These are phyloP conservation scores for Solanum clarkiae DNA, from an alignment of 257 asterid genomes.

Conservation along the genomic window DNA sequence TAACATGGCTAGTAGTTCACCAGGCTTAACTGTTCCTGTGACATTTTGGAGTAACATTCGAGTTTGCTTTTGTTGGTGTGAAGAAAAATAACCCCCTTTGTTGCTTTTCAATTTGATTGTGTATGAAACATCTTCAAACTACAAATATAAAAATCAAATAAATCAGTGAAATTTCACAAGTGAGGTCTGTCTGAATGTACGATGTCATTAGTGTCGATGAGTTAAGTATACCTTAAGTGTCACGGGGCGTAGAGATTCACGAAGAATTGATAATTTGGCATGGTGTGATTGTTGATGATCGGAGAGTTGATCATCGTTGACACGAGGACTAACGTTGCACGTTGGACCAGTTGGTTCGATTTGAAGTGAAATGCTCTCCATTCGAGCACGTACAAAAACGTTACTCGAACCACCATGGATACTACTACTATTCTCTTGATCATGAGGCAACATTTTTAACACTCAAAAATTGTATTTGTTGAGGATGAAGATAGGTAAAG, in stretches of 20 bases:
- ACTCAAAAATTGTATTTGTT: background rate
- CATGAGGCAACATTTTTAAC: constrained; percentile 56
- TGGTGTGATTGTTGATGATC: constrained; percentile 6
- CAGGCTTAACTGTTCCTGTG: constrained; percentile 56
- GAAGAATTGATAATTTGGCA: constrained; percentile 28
- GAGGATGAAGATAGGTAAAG: background rate
- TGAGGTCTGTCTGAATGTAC: too few relatives aligned
- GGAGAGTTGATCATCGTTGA: constrained; percentile 3
- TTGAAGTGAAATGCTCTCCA: constrained; percentile 18
- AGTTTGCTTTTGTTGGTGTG: constrained; percentile 27
- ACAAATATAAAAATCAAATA: background rate
- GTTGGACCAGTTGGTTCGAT: constrained; percentile 33
- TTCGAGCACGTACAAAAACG: constrained; percentile 5
- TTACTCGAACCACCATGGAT: constrained; percentile 16
- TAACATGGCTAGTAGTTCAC: constrained; percentile 73
- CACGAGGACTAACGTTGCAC: constrained; percentile 31
- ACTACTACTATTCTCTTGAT: constrained; percentile 31
- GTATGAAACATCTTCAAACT: constrained; percentile 77
- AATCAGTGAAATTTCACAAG: background rate
- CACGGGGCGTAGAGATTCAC: constrained; percentile 35
- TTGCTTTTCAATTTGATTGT: constrained; percentile 18
- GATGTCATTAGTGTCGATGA: background rate
- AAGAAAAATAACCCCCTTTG: constrained; percentile 11
- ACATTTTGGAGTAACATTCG: constrained; percentile 39
- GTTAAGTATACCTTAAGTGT: constrained; percentile 43